Evolutionary conservation across 2,329 filamentous ascomycete species (phyloP).

Genomic region (Paraphoma sp.): DNA sequence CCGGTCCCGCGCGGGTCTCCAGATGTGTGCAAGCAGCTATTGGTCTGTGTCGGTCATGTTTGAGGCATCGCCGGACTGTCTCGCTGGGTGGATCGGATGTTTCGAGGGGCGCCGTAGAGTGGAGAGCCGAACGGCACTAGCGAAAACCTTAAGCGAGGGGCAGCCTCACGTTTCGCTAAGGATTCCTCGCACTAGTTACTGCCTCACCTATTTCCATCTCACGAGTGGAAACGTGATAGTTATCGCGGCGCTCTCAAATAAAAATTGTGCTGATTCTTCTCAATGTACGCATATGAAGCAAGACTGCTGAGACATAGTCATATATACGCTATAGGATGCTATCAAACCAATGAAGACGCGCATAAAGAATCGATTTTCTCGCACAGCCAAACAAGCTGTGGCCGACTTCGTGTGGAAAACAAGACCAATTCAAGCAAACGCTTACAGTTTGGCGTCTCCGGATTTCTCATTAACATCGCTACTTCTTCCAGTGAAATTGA

Average conservation of each 20-base stretch:
- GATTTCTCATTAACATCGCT: neutral
- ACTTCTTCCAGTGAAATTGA: constrained; percentile 22
- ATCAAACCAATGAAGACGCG: too few relatives aligned
- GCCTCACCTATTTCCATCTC: neutral
- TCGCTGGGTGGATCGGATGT: constrained; percentile 4
- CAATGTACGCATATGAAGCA: too few relatives aligned
- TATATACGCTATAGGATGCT: too few relatives aligned
- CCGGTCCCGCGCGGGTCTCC: constrained; percentile 11
- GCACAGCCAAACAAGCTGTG: too few relatives aligned
- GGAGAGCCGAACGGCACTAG: constrained; percentile 17
- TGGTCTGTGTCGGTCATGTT: constrained; percentile 1
- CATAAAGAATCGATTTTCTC: too few relatives aligned
- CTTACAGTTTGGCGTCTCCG: constrained; percentile 23
- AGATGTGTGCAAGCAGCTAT: neutral
- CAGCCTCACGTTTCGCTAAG: constrained; percentile 2
- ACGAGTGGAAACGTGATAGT: neutral
- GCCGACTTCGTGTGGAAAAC: too few relatives aligned
- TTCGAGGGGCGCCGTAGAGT: constrained; percentile 7
- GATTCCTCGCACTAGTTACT: neutral
- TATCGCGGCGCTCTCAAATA: neutral
- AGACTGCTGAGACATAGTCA: too few relatives aligned
- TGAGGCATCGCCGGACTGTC: constrained; percentile 1
- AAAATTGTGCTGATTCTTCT: too few relatives aligned
- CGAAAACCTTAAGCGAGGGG: constrained; percentile 6
- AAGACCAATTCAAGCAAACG: too few relatives aligned